Conservation (phyloP, 2,329 filamentous ascomycete species). For the Ophiostoma piceae region DNA sequence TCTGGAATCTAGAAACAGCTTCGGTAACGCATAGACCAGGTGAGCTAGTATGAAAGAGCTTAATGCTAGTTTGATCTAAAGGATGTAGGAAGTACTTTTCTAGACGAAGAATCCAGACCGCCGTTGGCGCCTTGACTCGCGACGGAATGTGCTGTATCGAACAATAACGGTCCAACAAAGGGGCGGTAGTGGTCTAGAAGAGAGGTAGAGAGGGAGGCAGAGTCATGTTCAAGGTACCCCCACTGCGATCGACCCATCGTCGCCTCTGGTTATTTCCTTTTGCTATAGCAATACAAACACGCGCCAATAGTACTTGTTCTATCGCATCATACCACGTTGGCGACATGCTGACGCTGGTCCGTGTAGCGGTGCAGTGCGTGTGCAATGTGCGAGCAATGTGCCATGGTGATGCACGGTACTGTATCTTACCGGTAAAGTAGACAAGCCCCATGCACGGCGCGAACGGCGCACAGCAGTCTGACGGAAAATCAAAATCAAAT, state of each 20-base stretch:
- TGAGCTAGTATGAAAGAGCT: not conserved
- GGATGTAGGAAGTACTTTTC: not conserved
- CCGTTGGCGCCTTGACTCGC: not conserved
- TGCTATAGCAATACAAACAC: not conserved
- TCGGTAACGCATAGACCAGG: slow-evolving; percentile 8
- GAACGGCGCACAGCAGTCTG: no score
- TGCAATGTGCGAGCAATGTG: not conserved
- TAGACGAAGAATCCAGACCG: not conserved
- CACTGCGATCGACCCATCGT: not conserved
- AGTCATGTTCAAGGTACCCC: not conserved
- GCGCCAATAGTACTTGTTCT: not conserved
- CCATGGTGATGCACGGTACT: not conserved
- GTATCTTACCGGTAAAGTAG: not conserved
- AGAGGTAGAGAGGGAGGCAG: not conserved
- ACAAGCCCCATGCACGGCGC: not conserved
- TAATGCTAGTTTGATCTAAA: no score
- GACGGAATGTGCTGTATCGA: not conserved
- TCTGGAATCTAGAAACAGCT: slow-evolving; percentile 6
- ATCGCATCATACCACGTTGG: not conserved
- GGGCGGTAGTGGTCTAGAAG: not conserved
- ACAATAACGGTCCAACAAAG: not conserved
- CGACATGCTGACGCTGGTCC: not conserved
- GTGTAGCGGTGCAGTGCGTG: not conserved
- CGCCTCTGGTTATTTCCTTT: not conserved
- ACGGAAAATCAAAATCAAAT: no score